Evolutionary conservation across 164 flowering plant genomes (phyloP).

Genomic region (Warburgia ugandensis): DNA sequence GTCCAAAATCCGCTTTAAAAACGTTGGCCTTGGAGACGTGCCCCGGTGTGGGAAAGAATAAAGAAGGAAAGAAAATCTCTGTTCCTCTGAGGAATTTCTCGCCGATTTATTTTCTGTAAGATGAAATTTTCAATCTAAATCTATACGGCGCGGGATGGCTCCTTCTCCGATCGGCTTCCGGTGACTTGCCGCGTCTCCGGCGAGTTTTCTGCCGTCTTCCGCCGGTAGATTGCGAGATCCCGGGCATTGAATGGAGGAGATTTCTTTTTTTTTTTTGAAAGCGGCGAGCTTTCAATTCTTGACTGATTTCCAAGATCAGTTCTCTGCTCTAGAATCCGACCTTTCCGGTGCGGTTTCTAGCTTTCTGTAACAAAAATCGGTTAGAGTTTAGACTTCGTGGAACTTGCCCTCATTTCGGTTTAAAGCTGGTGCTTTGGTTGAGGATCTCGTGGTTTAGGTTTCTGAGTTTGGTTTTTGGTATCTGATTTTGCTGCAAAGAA

Average conservation of each 20-base stretch:
- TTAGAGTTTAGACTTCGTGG: too few relatives aligned
- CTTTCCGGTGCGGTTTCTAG: neutral
- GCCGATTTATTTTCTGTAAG: neutral
- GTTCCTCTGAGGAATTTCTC: neutral
- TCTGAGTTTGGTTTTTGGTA: neutral
- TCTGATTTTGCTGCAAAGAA: neutral
- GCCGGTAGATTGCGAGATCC: neutral
- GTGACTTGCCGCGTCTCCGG: neutral
- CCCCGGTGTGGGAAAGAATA: too few relatives aligned
- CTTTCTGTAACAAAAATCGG: neutral
- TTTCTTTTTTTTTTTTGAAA: neutral
- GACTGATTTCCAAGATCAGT: neutral
- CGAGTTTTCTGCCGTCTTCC: neutral
- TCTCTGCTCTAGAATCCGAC: neutral
- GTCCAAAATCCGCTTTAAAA: neutral
- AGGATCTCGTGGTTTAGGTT: neutral
- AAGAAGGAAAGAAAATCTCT: too few relatives aligned
- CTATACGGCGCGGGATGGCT: conserved; percentile 8
- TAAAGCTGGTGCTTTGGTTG: neutral
- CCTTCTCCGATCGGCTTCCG: conserved; percentile 2
- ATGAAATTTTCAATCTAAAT: neutral
- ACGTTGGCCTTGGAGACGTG: too few relatives aligned
- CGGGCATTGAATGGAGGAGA: conserved; percentile 7
- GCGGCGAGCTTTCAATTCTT: conserved; percentile 2
- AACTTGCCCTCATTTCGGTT: too few relatives aligned